Conservation (phyloP, 352 stramenopile species). For the Blastocystis sp. region DNA sequence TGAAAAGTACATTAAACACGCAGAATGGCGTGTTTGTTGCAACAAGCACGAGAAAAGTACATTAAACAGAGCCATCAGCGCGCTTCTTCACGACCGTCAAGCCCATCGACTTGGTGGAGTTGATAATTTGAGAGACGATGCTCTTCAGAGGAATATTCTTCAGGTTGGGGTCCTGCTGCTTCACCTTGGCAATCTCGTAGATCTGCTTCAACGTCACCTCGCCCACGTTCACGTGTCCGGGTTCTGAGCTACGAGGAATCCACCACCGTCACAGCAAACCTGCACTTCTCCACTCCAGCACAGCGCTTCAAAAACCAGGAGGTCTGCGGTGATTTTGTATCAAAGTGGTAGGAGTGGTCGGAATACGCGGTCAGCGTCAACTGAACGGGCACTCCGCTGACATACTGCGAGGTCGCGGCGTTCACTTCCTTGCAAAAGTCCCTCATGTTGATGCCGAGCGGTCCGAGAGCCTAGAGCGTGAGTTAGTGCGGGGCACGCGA, state of each 20-base stretch:
- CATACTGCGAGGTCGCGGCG: slow-evolving; percentile 85
- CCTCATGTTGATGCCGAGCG: slow-evolving; percentile 97
- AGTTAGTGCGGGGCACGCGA: neutral
- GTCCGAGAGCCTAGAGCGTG: slow-evolving; percentile 81
- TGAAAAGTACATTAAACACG: slow-evolving; percentile 46
- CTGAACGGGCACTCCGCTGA: slow-evolving; percentile 85
- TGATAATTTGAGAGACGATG: slow-evolving; percentile 74
- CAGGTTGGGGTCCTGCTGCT: slow-evolving; percentile 88
- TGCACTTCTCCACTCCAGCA: slow-evolving; percentile 80
- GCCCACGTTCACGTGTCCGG: slow-evolving; percentile 79
- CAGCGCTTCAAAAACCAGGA: slow-evolving; percentile 88
- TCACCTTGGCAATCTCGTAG: slow-evolving; percentile 96
- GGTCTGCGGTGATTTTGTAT: slow-evolving; percentile 88
- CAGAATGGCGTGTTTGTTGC: slow-evolving; percentile 48
- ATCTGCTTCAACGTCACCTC: slow-evolving; percentile 88
- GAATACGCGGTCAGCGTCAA: slow-evolving; percentile 86
- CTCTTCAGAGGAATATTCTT: slow-evolving; percentile 86
- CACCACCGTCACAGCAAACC: slow-evolving; percentile 71
- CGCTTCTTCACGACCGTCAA: slow-evolving; percentile 66
- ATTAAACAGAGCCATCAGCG: slow-evolving; percentile 61
- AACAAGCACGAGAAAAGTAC: neutral
- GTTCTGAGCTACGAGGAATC: slow-evolving; percentile 54
- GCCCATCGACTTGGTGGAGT: slow-evolving; percentile 66
- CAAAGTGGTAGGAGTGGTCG: slow-evolving; percentile 92
- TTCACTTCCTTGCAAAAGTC: slow-evolving; percentile 99